These are phyloP conservation scores for Cordia subcordata DNA, from an alignment of 257 asterid species.

Conservation along the genomic window DNA sequence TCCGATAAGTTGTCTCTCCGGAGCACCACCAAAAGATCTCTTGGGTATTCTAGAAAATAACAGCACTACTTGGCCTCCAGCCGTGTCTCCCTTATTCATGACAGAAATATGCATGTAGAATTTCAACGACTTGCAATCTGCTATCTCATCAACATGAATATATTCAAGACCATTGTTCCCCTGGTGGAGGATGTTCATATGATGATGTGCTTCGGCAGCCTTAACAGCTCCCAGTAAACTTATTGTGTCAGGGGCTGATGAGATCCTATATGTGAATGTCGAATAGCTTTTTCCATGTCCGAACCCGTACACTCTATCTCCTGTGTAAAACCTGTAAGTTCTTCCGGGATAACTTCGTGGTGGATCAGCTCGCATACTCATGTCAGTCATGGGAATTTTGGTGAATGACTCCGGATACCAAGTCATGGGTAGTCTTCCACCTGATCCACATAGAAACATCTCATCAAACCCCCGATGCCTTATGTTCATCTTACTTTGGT, in stretches of 20 bases:
- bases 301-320: slow-evolving; percentile 54
- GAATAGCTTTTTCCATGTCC: slow-evolving; percentile 92
- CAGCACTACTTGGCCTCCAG: slow-evolving; percentile 64
- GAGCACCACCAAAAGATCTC: slow-evolving; percentile 39
- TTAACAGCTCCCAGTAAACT: slow-evolving; percentile 30
- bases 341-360: slow-evolving; percentile 84
- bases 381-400: slow-evolving; percentile 67
- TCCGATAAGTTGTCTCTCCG: slow-evolving; percentile 58
- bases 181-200: slow-evolving; percentile 29
- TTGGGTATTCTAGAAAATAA: slow-evolving; percentile 41
- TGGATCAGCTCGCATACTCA: slow-evolving; percentile 90
- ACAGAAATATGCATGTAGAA: slow-evolving; percentile 53
- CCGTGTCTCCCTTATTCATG: slow-evolving; percentile 54
- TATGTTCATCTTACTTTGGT: too few species aligned
- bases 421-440: slow-evolving; percentile 76
- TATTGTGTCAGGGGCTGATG: slow-evolving; percentile 55
- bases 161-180: slow-evolving; percentile 22
- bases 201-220: slow-evolving; percentile 12
- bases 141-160: slow-evolving; percentile 43
- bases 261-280: slow-evolving; percentile 40
- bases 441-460: slow-evolving; percentile 25
- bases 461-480: too few species aligned
- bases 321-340: slow-evolving; percentile 79
- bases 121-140: slow-evolving; percentile 45
- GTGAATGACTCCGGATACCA: slow-evolving; percentile 96